Conservation (phyloP, 2,329 filamentous ascomycete species). For the Verticillium nubilum region DNA sequence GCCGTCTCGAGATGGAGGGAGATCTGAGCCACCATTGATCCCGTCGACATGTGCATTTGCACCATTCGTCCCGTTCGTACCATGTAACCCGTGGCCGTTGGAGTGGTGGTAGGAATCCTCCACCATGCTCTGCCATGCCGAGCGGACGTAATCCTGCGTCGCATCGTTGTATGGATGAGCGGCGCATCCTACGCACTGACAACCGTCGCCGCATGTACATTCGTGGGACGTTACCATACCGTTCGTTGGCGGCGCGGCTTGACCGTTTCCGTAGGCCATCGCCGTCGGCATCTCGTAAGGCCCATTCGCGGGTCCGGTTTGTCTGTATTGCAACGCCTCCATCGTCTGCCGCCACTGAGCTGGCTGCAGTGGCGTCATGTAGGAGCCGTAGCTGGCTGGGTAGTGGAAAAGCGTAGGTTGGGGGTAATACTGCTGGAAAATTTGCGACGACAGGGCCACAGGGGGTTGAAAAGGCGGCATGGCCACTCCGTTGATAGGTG, state of each 20-base stretch:
- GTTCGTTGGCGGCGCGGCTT: neutral
- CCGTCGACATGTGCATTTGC: neutral
- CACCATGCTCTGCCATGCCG: slow-evolving; percentile 37
- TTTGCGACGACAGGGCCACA: slow-evolving; percentile 29
- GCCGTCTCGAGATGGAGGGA: neutral
- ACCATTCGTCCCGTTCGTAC: slow-evolving; percentile 14
- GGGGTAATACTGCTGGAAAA: slow-evolving; percentile 32
- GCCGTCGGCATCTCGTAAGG: slow-evolving; percentile 5
- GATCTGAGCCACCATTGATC: slow-evolving; percentile 5
- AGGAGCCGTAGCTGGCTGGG: slow-evolving; percentile 49
- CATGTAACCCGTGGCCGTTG: slow-evolving; percentile 11
- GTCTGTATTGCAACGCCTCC: slow-evolving; percentile 31
- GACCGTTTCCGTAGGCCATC: slow-evolving; percentile 2
- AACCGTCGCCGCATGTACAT: slow-evolving; percentile 61
- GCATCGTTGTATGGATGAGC: slow-evolving; percentile 64
- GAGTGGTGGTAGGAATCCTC: slow-evolving; percentile 23
- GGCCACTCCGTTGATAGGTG: slow-evolving; percentile 13
- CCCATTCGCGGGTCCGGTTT: slow-evolving; percentile 20
- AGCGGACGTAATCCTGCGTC: slow-evolving; percentile 48
- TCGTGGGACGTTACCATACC: slow-evolving; percentile 25
- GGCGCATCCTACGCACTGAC: slow-evolving; percentile 63
- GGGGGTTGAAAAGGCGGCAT: slow-evolving; percentile 29
- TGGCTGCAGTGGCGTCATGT: slow-evolving; percentile 49
- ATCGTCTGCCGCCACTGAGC: slow-evolving; percentile 46
- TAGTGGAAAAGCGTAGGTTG: slow-evolving; percentile 46